Evolutionary conservation across 2,329 filamentous ascomycete genomes (phyloP).

Genomic region (Trichoderma simmonsii): DNA sequence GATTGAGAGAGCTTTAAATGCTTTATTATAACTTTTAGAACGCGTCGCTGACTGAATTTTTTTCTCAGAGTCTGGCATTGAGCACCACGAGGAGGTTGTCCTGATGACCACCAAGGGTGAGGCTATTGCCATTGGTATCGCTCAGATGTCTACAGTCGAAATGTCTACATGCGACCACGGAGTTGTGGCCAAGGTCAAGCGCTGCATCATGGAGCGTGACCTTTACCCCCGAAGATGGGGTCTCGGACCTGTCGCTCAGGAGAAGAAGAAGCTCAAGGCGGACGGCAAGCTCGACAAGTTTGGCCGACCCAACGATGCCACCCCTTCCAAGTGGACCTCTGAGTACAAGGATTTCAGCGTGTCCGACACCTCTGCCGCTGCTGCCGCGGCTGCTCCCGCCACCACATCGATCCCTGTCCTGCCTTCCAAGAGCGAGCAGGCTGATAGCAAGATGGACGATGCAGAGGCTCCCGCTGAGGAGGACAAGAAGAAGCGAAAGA

Average conservation of each 20-base stretch:
- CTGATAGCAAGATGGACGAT: slow-evolving; percentile 33
- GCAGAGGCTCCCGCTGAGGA: slow-evolving; percentile 48
- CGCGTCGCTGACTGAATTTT: slow-evolving; percentile 26
- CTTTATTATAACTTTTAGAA: neutral
- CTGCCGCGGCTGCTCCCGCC: slow-evolving; percentile 42
- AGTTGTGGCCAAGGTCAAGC: slow-evolving; percentile 97
- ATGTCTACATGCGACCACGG: slow-evolving; percentile 96
- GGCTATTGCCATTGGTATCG: slow-evolving; percentile 92
- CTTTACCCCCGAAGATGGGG: slow-evolving; percentile 97
- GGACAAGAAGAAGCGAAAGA: slow-evolving; percentile 69
- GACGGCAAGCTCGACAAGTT: slow-evolving; percentile 98
- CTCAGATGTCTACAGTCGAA: slow-evolving; percentile 97
- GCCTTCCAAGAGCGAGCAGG: slow-evolving; percentile 37
- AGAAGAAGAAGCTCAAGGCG: slow-evolving; percentile 99
- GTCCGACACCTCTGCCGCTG: slow-evolving; percentile 44
- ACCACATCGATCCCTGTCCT: slow-evolving; percentile 28
- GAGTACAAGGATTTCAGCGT: slow-evolving; percentile 89
- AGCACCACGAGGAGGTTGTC: slow-evolving; percentile 93
- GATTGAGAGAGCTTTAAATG: neutral
- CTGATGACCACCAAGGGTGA: slow-evolving; percentile 99
- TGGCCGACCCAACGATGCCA: slow-evolving; percentile 86
- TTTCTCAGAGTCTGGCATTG: slow-evolving; percentile 72
- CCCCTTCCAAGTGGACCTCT: slow-evolving; percentile 86
- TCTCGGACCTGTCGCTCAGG: slow-evolving; percentile 82
- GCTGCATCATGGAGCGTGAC: slow-evolving; percentile 99